Conservation (phyloP, 805 yeast genomes). For the Saturnispora bothae region DNA sequence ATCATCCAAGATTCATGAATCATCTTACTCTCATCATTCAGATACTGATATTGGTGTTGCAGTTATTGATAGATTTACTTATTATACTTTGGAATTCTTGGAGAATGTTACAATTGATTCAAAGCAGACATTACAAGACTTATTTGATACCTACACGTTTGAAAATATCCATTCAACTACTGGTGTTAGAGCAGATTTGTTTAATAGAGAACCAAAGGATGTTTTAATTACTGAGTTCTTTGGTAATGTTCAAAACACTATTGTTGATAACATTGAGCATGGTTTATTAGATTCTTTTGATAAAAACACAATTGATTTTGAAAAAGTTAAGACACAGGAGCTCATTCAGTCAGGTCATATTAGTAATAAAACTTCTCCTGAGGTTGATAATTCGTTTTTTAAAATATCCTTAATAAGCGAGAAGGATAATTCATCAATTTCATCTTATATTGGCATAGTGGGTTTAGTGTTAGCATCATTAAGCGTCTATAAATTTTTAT, state of each 20-base stretch:
- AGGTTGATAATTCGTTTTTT: background rate
- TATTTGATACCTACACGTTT: slow-evolving; percentile 75
- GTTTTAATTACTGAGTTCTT: slow-evolving; percentile 87
- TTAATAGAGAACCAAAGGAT: slow-evolving; percentile 50
- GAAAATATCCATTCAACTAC: slow-evolving; percentile 85
- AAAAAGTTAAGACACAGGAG: slow-evolving; percentile 1
- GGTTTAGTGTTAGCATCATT: slow-evolving; percentile 2
- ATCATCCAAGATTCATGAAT: slow-evolving; percentile 76
- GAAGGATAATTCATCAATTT: background rate
- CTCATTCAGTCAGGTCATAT: background rate
- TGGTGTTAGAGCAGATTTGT: slow-evolving; percentile 82
- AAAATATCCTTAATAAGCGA: background rate
- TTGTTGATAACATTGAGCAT: slow-evolving; percentile 43
- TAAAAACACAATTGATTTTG: background rate
- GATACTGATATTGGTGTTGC: slow-evolving; percentile 96
- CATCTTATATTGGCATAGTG: background rate
- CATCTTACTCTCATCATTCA: slow-evolving; percentile 91
- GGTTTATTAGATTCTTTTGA: slow-evolving; percentile 26
- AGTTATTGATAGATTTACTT: slow-evolving; percentile 93
- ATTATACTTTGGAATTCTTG: slow-evolving; percentile 77
- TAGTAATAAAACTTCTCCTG: background rate
- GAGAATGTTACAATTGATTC: slow-evolving; percentile 73
- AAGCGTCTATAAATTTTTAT: slow-evolving; percentile 6
- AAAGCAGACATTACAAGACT: slow-evolving; percentile 62
- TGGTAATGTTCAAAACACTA: slow-evolving; percentile 79